Percentiles rank a stretch among this genome's conserved stretches.
These are phyloP conservation scores for Botrytis sinoallii DNA, from an alignment of 2,329 filamentous ascomycete species.

Conservation along the genomic window DNA sequence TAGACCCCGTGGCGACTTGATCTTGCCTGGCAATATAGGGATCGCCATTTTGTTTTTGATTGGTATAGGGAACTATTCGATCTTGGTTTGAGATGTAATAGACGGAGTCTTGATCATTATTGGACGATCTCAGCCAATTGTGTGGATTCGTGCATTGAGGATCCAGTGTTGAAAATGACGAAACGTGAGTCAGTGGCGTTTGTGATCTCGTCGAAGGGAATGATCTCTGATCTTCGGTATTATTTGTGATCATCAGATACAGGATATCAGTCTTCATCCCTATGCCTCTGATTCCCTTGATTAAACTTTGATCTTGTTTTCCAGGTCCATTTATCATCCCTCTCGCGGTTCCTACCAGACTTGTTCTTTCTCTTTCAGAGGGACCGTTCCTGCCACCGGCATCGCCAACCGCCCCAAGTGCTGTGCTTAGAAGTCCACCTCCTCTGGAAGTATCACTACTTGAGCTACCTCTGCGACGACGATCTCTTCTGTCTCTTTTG, in stretches of 20 bases:
- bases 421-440: background rate
- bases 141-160: background rate
- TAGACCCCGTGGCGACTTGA: background rate
- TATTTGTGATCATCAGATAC: conserved; percentile 18
- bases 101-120: background rate
- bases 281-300: background rate
- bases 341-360: background rate
- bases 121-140: too few species aligned
- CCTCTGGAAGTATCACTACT: background rate
- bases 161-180: background rate
- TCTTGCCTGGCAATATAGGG: too few species aligned
- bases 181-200: background rate
- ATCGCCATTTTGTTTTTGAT: background rate
- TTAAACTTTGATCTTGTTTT: conserved; percentile 15
- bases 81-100: background rate
- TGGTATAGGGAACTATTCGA: background rate
- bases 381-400: background rate
- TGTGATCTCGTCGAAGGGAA: background rate
- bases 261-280: conserved; percentile 17
- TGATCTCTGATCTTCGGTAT: background rate
- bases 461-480: conserved; percentile 3
- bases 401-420: background rate
- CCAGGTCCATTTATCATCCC: conserved; percentile 12
- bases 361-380: background rate
- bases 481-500: background rate